Conservation (phyloP, 495 filamentous ascomycete species). For the Xeromyces bisporus region DNA sequence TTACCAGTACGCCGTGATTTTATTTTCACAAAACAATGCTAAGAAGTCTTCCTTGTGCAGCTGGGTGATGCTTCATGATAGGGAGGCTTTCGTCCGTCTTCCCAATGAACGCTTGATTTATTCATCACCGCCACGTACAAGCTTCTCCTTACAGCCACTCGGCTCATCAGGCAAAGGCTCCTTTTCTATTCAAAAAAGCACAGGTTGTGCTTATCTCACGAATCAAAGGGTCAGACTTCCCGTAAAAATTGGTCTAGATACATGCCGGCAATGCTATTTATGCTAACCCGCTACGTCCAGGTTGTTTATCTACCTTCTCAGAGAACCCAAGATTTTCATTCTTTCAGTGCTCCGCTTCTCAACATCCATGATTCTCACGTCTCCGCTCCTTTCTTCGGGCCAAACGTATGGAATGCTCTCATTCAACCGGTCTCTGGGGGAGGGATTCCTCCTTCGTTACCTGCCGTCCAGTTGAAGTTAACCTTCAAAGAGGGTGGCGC, state of each 20-base stretch:
- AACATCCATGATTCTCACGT: slow-evolving; percentile 81
- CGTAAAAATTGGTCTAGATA: background rate
- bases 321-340: slow-evolving; percentile 52
- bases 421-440: slow-evolving; percentile 69
- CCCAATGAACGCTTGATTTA: slow-evolving; percentile 53
- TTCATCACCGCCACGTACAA: slow-evolving; percentile 55
- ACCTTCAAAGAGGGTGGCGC: slow-evolving; percentile 91
- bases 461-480: slow-evolving; percentile 60
- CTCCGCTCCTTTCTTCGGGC: slow-evolving; percentile 84
- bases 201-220: slow-evolving; percentile 61
- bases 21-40: background rate
- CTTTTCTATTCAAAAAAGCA: slow-evolving; percentile 39
- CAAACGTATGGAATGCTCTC: slow-evolving; percentile 74
- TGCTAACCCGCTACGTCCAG: slow-evolving; percentile 23
- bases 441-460: slow-evolving; percentile 61
- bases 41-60: slow-evolving; percentile 16
- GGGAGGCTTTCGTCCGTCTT: slow-evolving; percentile 48
- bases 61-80: slow-evolving; percentile 65
- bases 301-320: slow-evolving; percentile 74
- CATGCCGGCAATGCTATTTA: slow-evolving; percentile 2
- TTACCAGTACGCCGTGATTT: slow-evolving; percentile 3
- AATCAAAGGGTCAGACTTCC: slow-evolving; percentile 58
- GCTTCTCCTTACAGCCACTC: slow-evolving; percentile 43
- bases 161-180: slow-evolving; percentile 38
- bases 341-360: slow-evolving; percentile 76